Evolutionary conservation across 2,329 filamentous ascomycete species (phyloP).

Genomic region (Dothideomycetidae sp.): DNA sequence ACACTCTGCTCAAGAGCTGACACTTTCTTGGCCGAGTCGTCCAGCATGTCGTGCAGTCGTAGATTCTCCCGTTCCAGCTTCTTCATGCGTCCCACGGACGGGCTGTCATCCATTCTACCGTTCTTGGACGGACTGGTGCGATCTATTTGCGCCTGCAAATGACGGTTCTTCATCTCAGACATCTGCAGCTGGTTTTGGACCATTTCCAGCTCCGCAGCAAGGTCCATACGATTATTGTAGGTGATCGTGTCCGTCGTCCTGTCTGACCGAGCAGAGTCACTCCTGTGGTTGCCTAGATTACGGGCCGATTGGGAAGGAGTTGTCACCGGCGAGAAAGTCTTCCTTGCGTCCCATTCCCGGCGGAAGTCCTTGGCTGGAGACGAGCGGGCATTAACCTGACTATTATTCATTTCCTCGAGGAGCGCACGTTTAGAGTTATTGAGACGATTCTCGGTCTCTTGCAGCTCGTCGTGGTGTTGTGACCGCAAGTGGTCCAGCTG

Average conservation of each 20-base stretch:
- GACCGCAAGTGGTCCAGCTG: conserved; percentile 68
- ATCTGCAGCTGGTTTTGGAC: conserved; percentile 89
- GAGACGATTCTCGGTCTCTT: conserved; percentile 47
- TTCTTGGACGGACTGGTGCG: conserved; percentile 49
- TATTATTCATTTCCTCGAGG: conserved; percentile 76
- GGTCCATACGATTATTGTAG: conserved; percentile 79
- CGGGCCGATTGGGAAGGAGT: conserved; percentile 56
- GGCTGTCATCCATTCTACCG: conserved; percentile 55
- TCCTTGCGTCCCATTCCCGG: conserved; percentile 45
- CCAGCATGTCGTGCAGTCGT: conserved; percentile 82
- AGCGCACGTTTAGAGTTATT: conserved; percentile 55
- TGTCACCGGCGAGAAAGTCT: conserved; percentile 54
- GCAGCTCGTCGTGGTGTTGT: conserved; percentile 56
- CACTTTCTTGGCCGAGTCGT: conserved; percentile 86
- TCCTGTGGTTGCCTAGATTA: conserved; percentile 49
- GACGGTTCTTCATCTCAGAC: conserved; percentile 86
- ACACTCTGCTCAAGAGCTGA: conserved; percentile 79
- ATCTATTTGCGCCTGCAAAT: conserved; percentile 77
- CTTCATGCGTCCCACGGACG: conserved; percentile 66
- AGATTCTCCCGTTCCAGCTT: conserved; percentile 88
- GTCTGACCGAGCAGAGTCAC: conserved; percentile 73
- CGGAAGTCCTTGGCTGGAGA: conserved; percentile 56
- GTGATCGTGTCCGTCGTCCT: conserved; percentile 68
- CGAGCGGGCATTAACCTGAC: conserved; percentile 56
- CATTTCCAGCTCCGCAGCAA: conserved; percentile 80